Evolutionary conservation across 2,329 filamentous ascomycete species (phyloP), one percentile per base, ranked within the genome.

Genomic region (Madurella mycetomatis): DNA sequence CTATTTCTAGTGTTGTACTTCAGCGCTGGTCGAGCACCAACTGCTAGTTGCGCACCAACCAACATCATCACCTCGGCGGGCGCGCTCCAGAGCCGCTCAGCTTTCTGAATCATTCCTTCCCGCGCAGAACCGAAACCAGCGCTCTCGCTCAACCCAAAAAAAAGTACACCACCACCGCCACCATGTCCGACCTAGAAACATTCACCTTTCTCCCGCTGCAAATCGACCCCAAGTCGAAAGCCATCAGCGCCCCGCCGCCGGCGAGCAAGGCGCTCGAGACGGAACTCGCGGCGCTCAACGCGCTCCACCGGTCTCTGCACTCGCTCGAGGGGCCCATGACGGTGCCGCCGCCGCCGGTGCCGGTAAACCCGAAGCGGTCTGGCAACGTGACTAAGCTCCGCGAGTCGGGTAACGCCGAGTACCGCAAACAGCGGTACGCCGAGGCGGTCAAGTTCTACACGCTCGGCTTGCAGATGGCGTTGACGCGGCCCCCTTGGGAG

Each of bases 361-460:
- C 92, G 56, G 86, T 96, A 58, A 95, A 96, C 77, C 92, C 90
- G 49, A 96, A 96, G 76, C 90, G 92, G 67, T 86, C 82, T 61
- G 90, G 89, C 37, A 85, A 92, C 68, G 88, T 99, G 72, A 83
- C 79, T 73, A 97, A 97, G 75, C 85, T 97, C 62, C 89, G 91
- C 69, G 94, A 97, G 70, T 82, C 81, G 54, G 92, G 90, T 65
- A 96, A 96, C 76, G 76, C 76, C 55, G 84, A 88, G 63, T 92
- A 89, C 78, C 87, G 90, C 72, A 92, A 92, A 72, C 81, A 81
- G 64, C 80, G 84, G 62, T 84, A 87, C 73, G 73, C 72, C 53
- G 90, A 95, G 51, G 92, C 92, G 4, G 78, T 90, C 62, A 85
- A 85, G 63, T 80, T 92, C 63, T 96, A 97, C 76, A 82, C 81